Conservation (phyloP, 352 stramenopile genomes). For the Globisporangium nunn region DNA sequence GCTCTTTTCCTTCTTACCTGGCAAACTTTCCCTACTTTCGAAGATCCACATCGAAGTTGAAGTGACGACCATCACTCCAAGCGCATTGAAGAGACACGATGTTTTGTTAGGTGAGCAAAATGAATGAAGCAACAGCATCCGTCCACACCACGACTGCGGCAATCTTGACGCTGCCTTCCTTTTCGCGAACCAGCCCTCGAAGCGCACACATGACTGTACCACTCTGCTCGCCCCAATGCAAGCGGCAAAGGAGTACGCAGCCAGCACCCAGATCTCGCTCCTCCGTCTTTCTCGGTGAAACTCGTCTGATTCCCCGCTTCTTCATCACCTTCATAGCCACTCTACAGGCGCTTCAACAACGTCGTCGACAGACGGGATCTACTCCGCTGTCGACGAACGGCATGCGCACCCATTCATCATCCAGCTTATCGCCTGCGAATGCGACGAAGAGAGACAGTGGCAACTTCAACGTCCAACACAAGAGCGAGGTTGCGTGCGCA, state of each 20-base stretch:
- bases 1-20: neutral
- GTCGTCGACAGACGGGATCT: neutral
- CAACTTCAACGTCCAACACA: slow-evolving; percentile 1
- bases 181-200: neutral
- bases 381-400: neutral
- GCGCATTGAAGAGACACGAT: slow-evolving; percentile 7
- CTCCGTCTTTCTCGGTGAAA: neutral
- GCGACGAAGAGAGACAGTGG: slow-evolving; percentile 4
- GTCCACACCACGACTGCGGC: neutral
- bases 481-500: slow-evolving; percentile 1
- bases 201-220: neutral
- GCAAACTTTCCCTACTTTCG: neutral
- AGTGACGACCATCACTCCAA: slow-evolving; percentile 5
- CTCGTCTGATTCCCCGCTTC: no score
- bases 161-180: neutral
- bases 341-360: neutral
- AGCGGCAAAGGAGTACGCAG: neutral
- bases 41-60: neutral
- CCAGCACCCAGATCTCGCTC: neutral
- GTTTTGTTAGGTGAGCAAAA: neutral
- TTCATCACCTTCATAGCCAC: neutral
- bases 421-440: neutral
- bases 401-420: neutral
- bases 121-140: no score
- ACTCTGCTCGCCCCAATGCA: no score